Evolutionary conservation across 2,329 filamentous ascomycete genomes (phyloP).

Genomic region (Arthrocladium fulminans): DNA sequence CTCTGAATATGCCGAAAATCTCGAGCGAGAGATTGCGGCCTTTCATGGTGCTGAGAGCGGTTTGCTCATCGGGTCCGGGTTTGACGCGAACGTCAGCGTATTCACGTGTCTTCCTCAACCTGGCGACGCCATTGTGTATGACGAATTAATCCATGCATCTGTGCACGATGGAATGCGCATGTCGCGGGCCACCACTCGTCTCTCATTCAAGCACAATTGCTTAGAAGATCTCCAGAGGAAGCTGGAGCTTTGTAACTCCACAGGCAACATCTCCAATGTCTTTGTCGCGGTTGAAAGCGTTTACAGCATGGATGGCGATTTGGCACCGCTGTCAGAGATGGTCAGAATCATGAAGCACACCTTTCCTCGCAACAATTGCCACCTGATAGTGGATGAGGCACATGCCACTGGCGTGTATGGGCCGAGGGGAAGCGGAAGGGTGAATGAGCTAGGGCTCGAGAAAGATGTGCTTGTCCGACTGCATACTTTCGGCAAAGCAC

Average conservation of each 20-base stretch:
- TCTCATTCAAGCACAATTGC: constrained; percentile 43
- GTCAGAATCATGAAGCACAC: constrained; percentile 48
- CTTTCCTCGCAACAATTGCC: constrained; percentile 48
- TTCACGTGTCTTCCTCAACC: constrained; percentile 52
- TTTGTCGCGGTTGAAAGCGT: constrained; percentile 63
- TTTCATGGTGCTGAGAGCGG: constrained; percentile 53
- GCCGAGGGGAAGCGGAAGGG: constrained; percentile 40
- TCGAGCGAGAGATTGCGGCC: constrained; percentile 49
- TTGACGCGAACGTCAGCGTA: constrained; percentile 57
- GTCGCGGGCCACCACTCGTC: constrained; percentile 44
- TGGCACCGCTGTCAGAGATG: constrained; percentile 55
- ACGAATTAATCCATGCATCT: constrained; percentile 69
- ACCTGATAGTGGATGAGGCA: constrained; percentile 50
- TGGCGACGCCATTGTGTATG: constrained; percentile 59
- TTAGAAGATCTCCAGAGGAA: constrained; percentile 30
- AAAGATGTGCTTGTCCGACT: constrained; percentile 41
- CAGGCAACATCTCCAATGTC: constrained; percentile 42
- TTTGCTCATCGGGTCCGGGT: constrained; percentile 56
- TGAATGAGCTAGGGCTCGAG: constrained; percentile 43
- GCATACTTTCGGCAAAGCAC: constrained; percentile 47
- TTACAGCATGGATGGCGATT: constrained; percentile 78
- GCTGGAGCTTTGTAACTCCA: constrained; percentile 21
- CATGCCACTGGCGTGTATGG: constrained; percentile 47
- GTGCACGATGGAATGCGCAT: constrained; percentile 67
- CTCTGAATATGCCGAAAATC: constrained; percentile 48